Percentiles rank a stretch among this genome's conserved stretches.
Evolutionary conservation across 306 rosid species (phyloP).

Genomic region (Lathyrus tuberosus): DNA sequence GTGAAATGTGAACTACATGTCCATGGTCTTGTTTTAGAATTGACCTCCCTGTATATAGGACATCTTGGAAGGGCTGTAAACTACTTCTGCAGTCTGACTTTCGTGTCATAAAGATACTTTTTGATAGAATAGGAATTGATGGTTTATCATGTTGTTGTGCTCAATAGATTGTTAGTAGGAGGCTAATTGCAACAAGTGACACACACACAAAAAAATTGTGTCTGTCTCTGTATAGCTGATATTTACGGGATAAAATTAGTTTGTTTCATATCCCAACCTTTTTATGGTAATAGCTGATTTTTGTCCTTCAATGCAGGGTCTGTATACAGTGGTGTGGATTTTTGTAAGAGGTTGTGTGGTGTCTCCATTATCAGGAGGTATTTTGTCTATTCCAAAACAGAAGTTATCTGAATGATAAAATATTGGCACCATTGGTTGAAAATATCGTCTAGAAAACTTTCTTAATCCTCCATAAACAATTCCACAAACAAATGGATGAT

Average conservation of each 20-base stretch:
- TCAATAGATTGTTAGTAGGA: slow-evolving; percentile 11
- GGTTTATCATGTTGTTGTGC: slow-evolving; percentile 17
- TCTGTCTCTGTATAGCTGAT: slow-evolving; percentile 11
- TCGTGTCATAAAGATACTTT: not conserved
- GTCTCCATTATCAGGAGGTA: slow-evolving; percentile 95
- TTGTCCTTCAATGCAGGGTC: slow-evolving; percentile 60
- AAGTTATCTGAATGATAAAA: too few species aligned
- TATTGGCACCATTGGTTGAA: slow-evolving; percentile 32
- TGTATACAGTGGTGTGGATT: too few species aligned
- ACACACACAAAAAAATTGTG: not conserved
- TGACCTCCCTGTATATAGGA: too few species aligned
- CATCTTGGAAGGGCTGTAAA: slow-evolving; percentile 23
- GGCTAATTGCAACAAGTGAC: slow-evolving; percentile 16
- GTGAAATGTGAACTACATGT: too few species aligned
- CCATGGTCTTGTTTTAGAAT: too few species aligned
- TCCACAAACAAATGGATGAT: slow-evolving; percentile 25
- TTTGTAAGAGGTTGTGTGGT: slow-evolving; percentile 96
- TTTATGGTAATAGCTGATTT: slow-evolving; percentile 31
- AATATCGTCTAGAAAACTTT: slow-evolving; percentile 2
- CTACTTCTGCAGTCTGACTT: slow-evolving; percentile 6
- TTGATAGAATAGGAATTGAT: slow-evolving; percentile 22
- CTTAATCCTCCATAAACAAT: too few species aligned
- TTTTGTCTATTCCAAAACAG: slow-evolving; percentile 26
- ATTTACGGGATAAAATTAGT: not conserved
- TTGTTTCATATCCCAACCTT: too few species aligned